These are phyloP conservation scores for Haplographium delicatum DNA, from an alignment of 495 filamentous ascomycete genomes.

Conservation along the genomic window DNA sequence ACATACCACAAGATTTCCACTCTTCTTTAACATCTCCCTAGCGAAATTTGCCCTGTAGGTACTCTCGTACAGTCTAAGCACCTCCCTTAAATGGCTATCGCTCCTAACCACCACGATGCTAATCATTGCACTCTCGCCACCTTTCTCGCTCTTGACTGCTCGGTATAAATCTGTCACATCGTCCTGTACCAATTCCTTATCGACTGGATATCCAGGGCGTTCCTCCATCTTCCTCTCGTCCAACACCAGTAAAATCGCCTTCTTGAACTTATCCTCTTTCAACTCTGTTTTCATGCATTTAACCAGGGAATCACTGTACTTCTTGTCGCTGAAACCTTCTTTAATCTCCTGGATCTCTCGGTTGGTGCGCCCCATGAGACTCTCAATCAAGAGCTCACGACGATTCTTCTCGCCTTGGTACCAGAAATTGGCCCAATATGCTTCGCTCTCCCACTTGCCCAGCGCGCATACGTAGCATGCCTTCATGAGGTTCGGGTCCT, in stretches of 20 bases:
- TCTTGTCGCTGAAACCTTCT: constrained; percentile 84
- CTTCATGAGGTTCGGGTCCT: constrained; percentile 68
- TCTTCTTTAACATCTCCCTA: constrained; percentile 79
- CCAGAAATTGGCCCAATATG: constrained; percentile 98
- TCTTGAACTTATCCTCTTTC: constrained; percentile 90
- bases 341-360: constrained; percentile 87
- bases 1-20: constrained; percentile 82
- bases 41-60: constrained; percentile 73
- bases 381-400: constrained; percentile 86
- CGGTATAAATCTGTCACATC: constrained; percentile 69
- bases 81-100: constrained; percentile 76
- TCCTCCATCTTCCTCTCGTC: constrained; percentile 83
- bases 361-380: constrained; percentile 83
- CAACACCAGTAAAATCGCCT: constrained; percentile 77
- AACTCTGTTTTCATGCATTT: constrained; percentile 88
- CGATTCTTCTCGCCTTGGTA: constrained; percentile 85
- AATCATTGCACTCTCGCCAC: constrained; percentile 90
- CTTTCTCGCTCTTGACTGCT: constrained; percentile 66
- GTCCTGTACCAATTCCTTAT: constrained; percentile 49
- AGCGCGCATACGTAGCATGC: constrained; percentile 85
- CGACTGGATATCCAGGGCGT: constrained; percentile 21
- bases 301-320: constrained; percentile 77
- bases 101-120: constrained; percentile 72
- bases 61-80: constrained; percentile 67
- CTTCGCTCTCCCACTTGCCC: constrained; percentile 88